Evolutionary conservation across 2,329 filamentous ascomycete species (phyloP).

Genomic region (Fusarium napiforme): DNA sequence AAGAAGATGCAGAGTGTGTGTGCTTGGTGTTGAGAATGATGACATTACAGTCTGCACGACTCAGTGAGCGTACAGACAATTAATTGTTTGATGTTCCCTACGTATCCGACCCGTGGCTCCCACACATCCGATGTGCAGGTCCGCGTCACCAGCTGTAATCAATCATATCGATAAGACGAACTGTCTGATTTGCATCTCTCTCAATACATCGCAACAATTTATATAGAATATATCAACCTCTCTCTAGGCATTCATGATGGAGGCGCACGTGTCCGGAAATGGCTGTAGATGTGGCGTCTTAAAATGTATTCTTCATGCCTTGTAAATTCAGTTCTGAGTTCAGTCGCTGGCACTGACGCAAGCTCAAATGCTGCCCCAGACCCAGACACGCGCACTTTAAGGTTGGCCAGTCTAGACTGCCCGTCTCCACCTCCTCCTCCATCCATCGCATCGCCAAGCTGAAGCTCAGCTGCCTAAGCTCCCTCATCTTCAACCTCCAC

Average conservation of each 20-base stretch:
- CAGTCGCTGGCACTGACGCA: conserved; percentile 40
- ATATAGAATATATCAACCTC: background rate
- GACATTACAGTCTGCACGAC: background rate
- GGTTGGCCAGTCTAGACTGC: conserved; percentile 2
- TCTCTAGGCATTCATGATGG: background rate
- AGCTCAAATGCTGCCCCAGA: conserved; percentile 18
- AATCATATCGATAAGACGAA: background rate
- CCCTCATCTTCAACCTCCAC: conserved; percentile 7
- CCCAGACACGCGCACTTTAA: conserved; percentile 17
- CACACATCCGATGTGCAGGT: conserved; percentile 1
- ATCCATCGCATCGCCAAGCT: conserved; percentile 34
- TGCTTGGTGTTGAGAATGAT: background rate
- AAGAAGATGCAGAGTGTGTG: too few species aligned
- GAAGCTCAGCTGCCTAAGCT: conserved; percentile 21
- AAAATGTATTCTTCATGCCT: background rate
- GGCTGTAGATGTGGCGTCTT: conserved; percentile 37
- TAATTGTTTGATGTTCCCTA: background rate
- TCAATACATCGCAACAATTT: background rate
- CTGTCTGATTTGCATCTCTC: background rate
- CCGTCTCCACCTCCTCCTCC: conserved; percentile 36
- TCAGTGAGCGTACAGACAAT: background rate
- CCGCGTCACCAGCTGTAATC: background rate
- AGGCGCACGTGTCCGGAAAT: conserved; percentile 13
- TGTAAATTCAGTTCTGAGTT: background rate
- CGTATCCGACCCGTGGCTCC: background rate